These are phyloP conservation scores for Colletotrichum sp. DNA, from an alignment of 2,329 filamentous ascomycete genomes.

Conservation along the genomic window DNA sequence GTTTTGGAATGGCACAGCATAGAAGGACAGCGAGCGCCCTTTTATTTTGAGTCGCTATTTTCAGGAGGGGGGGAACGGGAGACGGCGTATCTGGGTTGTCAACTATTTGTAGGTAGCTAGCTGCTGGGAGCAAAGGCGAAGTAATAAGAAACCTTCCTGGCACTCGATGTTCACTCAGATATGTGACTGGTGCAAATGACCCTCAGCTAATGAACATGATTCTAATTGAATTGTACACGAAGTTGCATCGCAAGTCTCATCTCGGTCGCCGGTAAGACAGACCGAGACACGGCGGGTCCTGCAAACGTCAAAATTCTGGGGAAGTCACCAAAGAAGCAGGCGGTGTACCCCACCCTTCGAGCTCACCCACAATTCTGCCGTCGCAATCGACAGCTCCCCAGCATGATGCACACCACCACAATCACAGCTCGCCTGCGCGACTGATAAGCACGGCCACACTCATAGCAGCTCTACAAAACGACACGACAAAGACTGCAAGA, in stretches of 20 bases:
- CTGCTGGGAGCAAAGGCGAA: background rate
- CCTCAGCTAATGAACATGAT: background rate
- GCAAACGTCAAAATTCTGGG: background rate
- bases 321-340: background rate
- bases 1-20: background rate
- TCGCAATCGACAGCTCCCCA: background rate
- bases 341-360: background rate
- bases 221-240: background rate
- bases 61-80: background rate
- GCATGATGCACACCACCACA: background rate
- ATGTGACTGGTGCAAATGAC: background rate
- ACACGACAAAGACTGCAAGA: background rate
- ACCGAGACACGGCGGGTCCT: background rate
- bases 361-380: constrained; percentile 18
- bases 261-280: background rate
- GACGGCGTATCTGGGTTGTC: background rate
- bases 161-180: background rate
- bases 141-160: background rate
- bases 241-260: background rate
- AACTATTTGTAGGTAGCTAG: background rate
- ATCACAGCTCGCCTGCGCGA: background rate
- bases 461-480: background rate
- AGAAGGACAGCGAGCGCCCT: background rate
- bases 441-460: background rate
- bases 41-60: background rate